These are phyloP conservation scores for Chrysoporthe puriensis DNA, from an alignment of 2,329 filamentous ascomycete species.

Conservation along the genomic window DNA sequence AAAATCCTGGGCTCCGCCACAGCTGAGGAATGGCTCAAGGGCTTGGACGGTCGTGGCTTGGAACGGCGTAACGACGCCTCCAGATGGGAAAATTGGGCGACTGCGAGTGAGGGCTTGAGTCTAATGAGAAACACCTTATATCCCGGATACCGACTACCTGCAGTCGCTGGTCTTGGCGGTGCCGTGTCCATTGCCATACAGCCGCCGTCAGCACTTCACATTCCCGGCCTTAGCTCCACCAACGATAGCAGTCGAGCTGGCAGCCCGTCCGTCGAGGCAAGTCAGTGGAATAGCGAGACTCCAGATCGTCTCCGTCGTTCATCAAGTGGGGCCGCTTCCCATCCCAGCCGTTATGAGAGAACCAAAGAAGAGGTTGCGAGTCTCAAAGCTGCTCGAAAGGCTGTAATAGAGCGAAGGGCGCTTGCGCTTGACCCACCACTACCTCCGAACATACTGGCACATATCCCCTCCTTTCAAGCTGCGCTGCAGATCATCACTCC, in stretches of 20 bases:
- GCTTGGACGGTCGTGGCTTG: conserved; percentile 66
- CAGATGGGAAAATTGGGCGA: conserved; percentile 77
- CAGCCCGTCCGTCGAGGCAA: conserved; percentile 22
- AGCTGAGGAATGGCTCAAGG: conserved; percentile 79
- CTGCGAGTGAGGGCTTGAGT: conserved; percentile 43
- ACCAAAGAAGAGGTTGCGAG: conserved; percentile 66
- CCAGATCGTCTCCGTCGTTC: conserved; percentile 29
- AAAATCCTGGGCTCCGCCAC: conserved; percentile 69
- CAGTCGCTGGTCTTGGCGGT: not conserved
- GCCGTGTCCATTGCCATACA: not conserved
- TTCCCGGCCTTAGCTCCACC: conserved; percentile 19
- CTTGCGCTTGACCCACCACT: conserved; percentile 69
- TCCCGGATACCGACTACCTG: conserved; percentile 28
- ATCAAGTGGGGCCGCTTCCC: conserved; percentile 21
- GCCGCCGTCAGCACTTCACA: conserved; percentile 10
- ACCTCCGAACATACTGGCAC: conserved; percentile 61
- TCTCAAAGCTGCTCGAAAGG: conserved; percentile 65
- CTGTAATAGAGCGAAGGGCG: conserved; percentile 74
- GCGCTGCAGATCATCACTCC: conserved; percentile 71
- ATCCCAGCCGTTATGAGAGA: conserved; percentile 46
- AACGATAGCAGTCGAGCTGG: conserved; percentile 14
- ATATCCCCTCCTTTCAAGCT: conserved; percentile 75
- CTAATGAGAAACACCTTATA: conserved; percentile 43
- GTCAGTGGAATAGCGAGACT: conserved; percentile 22
- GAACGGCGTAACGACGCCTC: conserved; percentile 62